Conservation (phyloP, 495 filamentous ascomycete genomes). For the Podospora pseudoanserina region DNA sequence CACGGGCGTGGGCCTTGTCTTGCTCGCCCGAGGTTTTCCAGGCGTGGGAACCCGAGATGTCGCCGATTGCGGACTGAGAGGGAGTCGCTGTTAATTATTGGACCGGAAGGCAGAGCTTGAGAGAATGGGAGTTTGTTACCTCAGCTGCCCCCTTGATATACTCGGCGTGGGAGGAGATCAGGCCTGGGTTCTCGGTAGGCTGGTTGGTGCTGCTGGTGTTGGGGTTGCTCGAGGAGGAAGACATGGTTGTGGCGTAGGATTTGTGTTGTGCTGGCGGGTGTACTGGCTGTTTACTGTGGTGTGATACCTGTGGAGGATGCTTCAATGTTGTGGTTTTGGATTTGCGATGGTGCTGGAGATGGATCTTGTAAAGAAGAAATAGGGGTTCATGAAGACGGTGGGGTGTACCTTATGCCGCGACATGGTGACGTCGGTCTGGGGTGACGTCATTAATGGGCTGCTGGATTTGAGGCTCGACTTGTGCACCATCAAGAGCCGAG, state of each 20-base stretch:
- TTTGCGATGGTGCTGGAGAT: neutral
- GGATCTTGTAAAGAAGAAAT: neutral
- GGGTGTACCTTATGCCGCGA: neutral
- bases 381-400: neutral
- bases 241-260: conserved; percentile 8
- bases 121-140: conserved; percentile 23
- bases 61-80: conserved; percentile 38
- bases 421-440: conserved; percentile 16
- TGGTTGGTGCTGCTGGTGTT: conserved; percentile 18
- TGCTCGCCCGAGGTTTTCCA: conserved; percentile 46
- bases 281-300: neutral
- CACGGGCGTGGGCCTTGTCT: conserved; percentile 43
- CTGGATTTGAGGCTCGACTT: neutral
- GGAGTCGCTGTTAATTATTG: neutral
- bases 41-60: conserved; percentile 40
- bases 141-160: conserved; percentile 49
- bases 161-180: conserved; percentile 43
- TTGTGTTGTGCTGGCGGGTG: neutral
- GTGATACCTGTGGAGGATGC: neutral
- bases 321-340: conserved; percentile 4
- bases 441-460: conserved; percentile 16
- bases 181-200: conserved; percentile 21
- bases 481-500: neutral
- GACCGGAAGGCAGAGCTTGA: neutral
- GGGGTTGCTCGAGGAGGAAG: conserved; percentile 15